Percentiles rank a stretch among this genome's conserved stretches.
Evolutionary conservation across 2,329 filamentous ascomycete genomes (phyloP).

Genomic region (Aquanectria penicillioides): DNA sequence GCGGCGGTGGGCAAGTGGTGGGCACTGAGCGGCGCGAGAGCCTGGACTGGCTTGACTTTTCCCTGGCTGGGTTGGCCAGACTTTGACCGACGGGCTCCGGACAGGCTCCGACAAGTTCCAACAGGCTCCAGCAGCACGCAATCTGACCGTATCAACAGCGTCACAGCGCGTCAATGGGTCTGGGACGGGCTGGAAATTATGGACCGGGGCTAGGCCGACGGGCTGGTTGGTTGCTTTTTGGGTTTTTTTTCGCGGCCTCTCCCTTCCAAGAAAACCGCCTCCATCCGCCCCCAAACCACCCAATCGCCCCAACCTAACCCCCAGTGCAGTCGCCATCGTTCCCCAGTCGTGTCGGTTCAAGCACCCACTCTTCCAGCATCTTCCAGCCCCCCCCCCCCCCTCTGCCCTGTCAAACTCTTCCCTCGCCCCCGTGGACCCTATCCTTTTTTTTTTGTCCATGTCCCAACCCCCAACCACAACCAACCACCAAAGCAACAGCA

Average conservation of each 20-base stretch:
- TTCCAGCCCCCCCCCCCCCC: conserved; percentile 36
- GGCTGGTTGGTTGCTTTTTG: conserved; percentile 38
- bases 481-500: conserved; percentile 36
- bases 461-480: conserved; percentile 34
- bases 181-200: conserved; percentile 40
- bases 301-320: conserved; percentile 30
- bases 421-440: conserved; percentile 37
- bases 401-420: conserved; percentile 39
- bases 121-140: conserved; percentile 36
- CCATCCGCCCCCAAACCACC: conserved; percentile 29
- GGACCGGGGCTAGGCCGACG: conserved; percentile 34
- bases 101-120: conserved; percentile 21
- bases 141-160: conserved; percentile 36
- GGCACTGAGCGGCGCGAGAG: conserved; percentile 31
- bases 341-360: conserved; percentile 21
- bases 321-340: conserved; percentile 21
- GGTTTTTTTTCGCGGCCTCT: conserved; percentile 26
- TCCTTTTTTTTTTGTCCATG: conserved; percentile 13
- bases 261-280: conserved; percentile 29
- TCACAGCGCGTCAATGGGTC: conserved; percentile 39
- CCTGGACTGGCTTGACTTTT: conserved; percentile 30
- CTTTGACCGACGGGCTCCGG: conserved; percentile 35
- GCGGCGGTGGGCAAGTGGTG: conserved; percentile 7
- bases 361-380: conserved; percentile 34
- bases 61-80: conserved; percentile 19